A percentile compares a stretch with the other conserved stretches of the same genome.
These are phyloP conservation scores for Gautieria morchelliformis DNA, from an alignment of 768 basidiomycete genomes.

Conservation along the genomic window DNA sequence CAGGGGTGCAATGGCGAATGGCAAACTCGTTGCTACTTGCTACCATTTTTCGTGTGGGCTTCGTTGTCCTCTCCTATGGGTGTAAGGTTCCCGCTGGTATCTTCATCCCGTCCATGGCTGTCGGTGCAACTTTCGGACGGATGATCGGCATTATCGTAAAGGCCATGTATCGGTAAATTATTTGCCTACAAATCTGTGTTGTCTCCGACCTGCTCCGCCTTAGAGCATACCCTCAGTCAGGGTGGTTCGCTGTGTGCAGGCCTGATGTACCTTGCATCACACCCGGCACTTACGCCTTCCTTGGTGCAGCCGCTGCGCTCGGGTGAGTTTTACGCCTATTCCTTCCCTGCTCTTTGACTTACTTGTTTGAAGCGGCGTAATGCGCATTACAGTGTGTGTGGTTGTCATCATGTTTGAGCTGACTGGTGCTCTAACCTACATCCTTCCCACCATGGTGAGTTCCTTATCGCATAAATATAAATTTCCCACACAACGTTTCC, in stretches of 20 bases:
- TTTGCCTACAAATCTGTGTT: background rate
- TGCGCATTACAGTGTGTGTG: slow-evolving; percentile 94
- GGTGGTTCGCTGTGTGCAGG: slow-evolving; percentile 83
- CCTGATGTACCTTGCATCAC: slow-evolving; percentile 96
- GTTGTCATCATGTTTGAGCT: slow-evolving; percentile 99
- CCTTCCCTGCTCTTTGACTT: background rate
- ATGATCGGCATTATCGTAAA: slow-evolving; percentile 97
- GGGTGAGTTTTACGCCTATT: slow-evolving; percentile 40
- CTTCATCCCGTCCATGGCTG: slow-evolving; percentile 98
- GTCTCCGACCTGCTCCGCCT: slow-evolving; percentile 5
- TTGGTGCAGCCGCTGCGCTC: slow-evolving; percentile 92
- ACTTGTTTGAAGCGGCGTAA: slow-evolving; percentile 62
- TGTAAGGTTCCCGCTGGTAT: slow-evolving; percentile 97
- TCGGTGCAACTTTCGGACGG: slow-evolving; percentile 92
- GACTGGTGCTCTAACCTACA: slow-evolving; percentile 94
- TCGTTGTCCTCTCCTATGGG: slow-evolving; percentile 91
- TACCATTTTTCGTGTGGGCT: slow-evolving; percentile 74
- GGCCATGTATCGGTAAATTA: slow-evolving; percentile 68
- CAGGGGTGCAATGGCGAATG: slow-evolving; percentile 88
- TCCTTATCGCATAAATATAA: background rate
- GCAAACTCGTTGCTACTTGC: slow-evolving; percentile 88
- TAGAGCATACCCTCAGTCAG: slow-evolving; percentile 74
- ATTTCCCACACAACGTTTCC: background rate
- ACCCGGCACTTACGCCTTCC: slow-evolving; percentile 94
- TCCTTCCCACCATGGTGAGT: slow-evolving; percentile 91